phyloP scores from a whole-genome alignment of 2,329 filamentous ascomycete species.

The Phaeosphaeria sp. region DNA sequence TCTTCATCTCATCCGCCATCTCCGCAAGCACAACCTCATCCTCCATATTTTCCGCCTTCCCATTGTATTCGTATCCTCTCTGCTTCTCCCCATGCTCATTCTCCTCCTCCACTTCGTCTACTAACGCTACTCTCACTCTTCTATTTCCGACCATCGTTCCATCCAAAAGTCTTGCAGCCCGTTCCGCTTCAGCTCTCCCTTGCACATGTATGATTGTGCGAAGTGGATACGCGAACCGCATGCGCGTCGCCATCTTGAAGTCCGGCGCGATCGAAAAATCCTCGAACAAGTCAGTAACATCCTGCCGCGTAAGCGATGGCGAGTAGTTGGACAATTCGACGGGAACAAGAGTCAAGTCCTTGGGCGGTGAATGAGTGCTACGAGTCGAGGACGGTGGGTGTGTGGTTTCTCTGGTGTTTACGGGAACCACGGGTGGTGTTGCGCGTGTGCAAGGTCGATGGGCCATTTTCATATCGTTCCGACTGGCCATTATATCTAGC shows the following conservation, averaged over 20 bases:
- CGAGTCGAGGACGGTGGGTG: too few species aligned
- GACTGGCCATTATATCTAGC: too few species aligned
- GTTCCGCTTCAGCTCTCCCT: not conserved
- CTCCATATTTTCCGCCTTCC: constrained; percentile 3
- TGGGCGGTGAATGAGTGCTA: too few species aligned
- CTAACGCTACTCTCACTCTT: not conserved
- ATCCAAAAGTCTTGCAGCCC: not conserved
- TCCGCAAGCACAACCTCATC: constrained; percentile 9
- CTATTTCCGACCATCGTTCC: not conserved
- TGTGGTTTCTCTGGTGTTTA: too few species aligned
- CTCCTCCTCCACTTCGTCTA: too few species aligned
- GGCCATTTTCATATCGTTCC: too few species aligned
- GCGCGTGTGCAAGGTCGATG: too few species aligned
- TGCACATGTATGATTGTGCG: constrained; percentile 5
- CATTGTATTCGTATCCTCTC: constrained; percentile 6
- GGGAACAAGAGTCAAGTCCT: constrained; percentile 4
- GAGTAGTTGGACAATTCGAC: constrained; percentile 21
- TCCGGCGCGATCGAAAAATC: constrained; percentile 13
- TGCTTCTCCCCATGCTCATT: too few species aligned
- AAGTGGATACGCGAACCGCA: constrained; percentile 14
- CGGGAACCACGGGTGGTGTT: too few species aligned
- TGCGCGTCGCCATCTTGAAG: constrained; percentile 9
- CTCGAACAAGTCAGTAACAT: constrained; percentile 13
- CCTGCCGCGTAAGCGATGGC: constrained; percentile 7
- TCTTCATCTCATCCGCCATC: constrained; percentile 18